Base-by-base conservation (phyloP, 495 filamentous ascomycete genomes). In the Aspergillus diversus region DNA sequence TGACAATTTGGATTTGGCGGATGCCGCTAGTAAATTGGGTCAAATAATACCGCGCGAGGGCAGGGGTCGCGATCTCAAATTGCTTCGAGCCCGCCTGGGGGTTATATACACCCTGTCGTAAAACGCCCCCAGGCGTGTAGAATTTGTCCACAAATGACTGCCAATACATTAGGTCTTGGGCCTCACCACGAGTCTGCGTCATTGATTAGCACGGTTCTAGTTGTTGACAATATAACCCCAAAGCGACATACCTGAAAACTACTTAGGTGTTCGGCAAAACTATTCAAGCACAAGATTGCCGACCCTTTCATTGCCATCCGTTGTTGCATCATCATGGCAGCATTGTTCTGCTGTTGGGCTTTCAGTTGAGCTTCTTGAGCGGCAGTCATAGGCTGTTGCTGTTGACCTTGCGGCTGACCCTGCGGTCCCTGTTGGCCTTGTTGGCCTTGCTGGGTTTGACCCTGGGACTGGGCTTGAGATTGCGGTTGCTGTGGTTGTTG, bases 21-120 rank as follows among this genome's bases (percentile, higher is more conserved):
- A 96, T 86, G 5, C 92, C 91, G 59, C 90, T 93, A n/a, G 89
- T 87, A 66, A 91, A 96, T 64, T 93, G 89, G 0, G 89, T 91
- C 54, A 87, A 79, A 71, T 94, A 96, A 66, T 91, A 96, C 53
- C 92, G 87, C 15, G 93, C 83, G 17, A 97, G 74, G 1, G 89
- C 87, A 7, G 90, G 83, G 34, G 85, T 88, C 3, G 86, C 81
- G 48, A 97, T 90, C 66, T 94, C 92, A 60, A 89, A 95, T 56
- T 89, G 85, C 73, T 95, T 96, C 12, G 74, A 69, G 21, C 77
- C 76, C 16, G 81, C 75, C 33, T 83, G 79, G 13, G 73, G 68
- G 46, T 80, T 75, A 64, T 71, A 82, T n/a, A 91, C 78, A 17
- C 84, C 80, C 62, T 90, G 83, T 57, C 88, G 86, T 66, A 92